These are phyloP conservation scores for Fusarium hainanense DNA, from an alignment of 2,329 filamentous ascomycete genomes.

Conservation along the genomic window DNA sequence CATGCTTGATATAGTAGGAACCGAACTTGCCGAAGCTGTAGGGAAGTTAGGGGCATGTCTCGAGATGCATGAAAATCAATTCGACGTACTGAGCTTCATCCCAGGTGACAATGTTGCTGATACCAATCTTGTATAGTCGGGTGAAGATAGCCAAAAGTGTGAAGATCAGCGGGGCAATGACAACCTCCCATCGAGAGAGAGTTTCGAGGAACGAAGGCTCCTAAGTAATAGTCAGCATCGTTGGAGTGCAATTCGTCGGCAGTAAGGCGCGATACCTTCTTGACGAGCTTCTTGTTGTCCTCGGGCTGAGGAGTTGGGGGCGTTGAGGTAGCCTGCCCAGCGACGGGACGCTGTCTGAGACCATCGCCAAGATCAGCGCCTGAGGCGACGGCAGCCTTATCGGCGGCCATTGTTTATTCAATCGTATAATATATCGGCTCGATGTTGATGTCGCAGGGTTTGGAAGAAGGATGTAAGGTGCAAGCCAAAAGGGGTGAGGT, in stretches of 20 bases:
- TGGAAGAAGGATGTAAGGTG: constrained; percentile 24
- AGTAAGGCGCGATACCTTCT: constrained; percentile 60
- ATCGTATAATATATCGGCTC: constrained; percentile 23
- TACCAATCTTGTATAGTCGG: constrained; percentile 75
- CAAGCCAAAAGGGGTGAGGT: constrained; percentile 32
- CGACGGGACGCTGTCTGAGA: constrained; percentile 65
- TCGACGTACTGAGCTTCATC: constrained; percentile 71
- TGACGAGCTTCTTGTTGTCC: constrained; percentile 68
- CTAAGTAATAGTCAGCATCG: constrained; percentile 48
- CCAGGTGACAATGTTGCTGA: constrained; percentile 75
- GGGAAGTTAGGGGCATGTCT: constrained; percentile 37
- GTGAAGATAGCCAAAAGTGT: constrained; percentile 73
- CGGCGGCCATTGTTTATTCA: constrained; percentile 61
- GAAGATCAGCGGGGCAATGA: constrained; percentile 71
- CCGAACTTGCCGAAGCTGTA: constrained; percentile 93
- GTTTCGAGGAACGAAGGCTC: constrained; percentile 69
- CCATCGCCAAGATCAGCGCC: constrained; percentile 69
- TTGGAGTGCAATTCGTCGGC: background rate
- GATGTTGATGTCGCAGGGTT: constrained; percentile 9
- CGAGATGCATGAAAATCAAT: background rate
- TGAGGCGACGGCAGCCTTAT: constrained; percentile 67
- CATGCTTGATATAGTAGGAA: constrained; percentile 97
- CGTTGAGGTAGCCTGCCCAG: constrained; percentile 51
- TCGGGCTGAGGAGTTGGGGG: constrained; percentile 59
- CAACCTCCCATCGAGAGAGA: constrained; percentile 71